Conservation (phyloP, 106 monocot genomes). For the Dendrobium catenatum region DNA sequence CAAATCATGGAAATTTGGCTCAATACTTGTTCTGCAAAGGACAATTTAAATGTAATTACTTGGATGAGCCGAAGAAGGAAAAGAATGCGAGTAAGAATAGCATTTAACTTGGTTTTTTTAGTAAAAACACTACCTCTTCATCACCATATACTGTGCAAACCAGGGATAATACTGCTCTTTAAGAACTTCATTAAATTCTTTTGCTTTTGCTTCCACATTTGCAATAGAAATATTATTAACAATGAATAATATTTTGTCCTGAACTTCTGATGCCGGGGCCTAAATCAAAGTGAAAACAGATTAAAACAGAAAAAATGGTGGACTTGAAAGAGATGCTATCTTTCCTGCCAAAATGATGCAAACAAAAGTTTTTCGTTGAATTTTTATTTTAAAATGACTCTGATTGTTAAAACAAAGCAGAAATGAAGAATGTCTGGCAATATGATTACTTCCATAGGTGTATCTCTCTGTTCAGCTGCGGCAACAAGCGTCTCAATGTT, state of each 20-base stretch:
- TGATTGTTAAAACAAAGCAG: not conserved
- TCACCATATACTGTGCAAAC: conserved; percentile 99
- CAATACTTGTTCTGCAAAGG: conserved; percentile 84
- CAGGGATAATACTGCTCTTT: conserved; percentile 83
- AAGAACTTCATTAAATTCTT: conserved; percentile 79
- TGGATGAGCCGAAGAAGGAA: not conserved
- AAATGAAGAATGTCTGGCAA: not conserved
- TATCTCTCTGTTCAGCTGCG: conserved; percentile 90
- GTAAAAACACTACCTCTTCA: conserved; percentile 70
- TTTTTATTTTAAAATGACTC: not conserved
- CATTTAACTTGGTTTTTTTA: not conserved
- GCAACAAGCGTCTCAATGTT: conserved; percentile 96
- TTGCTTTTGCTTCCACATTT: conserved; percentile 87
- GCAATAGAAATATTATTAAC: conserved; percentile 87
- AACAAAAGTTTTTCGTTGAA: not conserved
- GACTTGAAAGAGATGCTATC: not conserved
- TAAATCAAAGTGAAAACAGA: conserved; percentile 19
- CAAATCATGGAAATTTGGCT: conserved; percentile 97
- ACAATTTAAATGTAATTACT: not conserved
- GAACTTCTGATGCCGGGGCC: conserved; percentile 77
- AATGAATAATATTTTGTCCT: conserved; percentile 93
- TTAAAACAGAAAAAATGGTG: not conserved
- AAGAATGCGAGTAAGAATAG: not conserved
- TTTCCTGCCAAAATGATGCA: not conserved
- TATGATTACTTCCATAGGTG: conserved; percentile 65